A percentile compares a stretch with the other conserved stretches of the same genome.
Evolutionary conservation across 768 basidiomycete species (phyloP).

Genomic region (Hydnomerulius pinastri): DNA sequence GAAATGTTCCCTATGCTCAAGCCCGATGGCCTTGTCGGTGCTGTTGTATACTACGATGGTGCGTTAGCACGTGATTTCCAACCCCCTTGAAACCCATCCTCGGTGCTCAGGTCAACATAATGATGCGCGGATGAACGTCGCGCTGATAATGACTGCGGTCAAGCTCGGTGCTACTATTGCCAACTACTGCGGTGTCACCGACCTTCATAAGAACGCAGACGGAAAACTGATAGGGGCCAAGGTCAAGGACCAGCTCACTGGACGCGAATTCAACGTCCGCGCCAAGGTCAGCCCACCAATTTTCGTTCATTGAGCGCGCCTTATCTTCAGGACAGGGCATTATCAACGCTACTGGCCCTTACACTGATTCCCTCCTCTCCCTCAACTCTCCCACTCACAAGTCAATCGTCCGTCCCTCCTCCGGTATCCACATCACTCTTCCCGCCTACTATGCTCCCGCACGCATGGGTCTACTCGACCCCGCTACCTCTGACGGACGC

Average conservation of each 20-base stretch:
- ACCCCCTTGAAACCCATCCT: not conserved
- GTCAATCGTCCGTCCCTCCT: conserved; percentile 89
- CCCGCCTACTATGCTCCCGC: conserved; percentile 96
- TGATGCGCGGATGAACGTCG: conserved; percentile 97
- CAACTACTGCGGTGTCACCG: conserved; percentile 88
- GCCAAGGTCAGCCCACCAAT: conserved; percentile 57
- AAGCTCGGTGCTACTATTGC: conserved; percentile 85
- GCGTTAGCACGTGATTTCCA: conserved; percentile 16
- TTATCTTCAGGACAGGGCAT: conserved; percentile 56
- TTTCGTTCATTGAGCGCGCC: not conserved
- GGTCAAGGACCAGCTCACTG: conserved; percentile 81
- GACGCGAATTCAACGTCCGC: conserved; percentile 77
- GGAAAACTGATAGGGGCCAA: conserved; percentile 72
- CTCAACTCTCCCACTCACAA: conserved; percentile 78
- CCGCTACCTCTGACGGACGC: conserved; percentile 91
- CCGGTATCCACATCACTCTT: conserved; percentile 94
- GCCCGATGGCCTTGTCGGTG: conserved; percentile 86
- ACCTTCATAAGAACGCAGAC: conserved; percentile 64
- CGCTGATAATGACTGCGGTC: conserved; percentile 91
- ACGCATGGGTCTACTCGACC: conserved; percentile 94
- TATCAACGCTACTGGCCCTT: conserved; percentile 97
- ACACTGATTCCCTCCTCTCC: conserved; percentile 80
- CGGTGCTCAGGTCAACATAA: conserved; percentile 83
- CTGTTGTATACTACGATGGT: conserved; percentile 98
- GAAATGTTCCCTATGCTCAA: conserved; percentile 98